These are phyloP conservation scores for Endotrypanum monterogeii DNA, from an alignment of 208 protist genomes.

Conservation along the genomic window DNA sequence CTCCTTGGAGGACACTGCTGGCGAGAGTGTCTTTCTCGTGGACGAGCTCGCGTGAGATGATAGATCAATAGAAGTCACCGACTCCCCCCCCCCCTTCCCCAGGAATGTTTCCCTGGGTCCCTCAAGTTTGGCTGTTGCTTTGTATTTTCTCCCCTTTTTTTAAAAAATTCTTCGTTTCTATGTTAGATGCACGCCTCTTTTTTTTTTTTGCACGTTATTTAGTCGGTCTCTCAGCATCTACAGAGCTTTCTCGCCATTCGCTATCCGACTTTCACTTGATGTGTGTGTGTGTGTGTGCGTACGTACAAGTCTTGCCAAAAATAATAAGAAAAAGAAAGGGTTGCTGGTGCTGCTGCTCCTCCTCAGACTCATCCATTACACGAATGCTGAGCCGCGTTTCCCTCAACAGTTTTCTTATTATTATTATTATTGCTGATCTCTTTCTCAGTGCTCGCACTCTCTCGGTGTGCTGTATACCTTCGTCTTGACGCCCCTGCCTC, in stretches of 20 bases:
- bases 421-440: no score
- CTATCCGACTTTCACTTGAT: neutral
- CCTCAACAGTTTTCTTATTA: no score
- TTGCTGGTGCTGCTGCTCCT: no score
- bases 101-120: neutral
- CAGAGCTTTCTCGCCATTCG: neutral
- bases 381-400: no score
- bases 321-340: neutral
- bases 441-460: neutral
- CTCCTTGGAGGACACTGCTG: conserved; percentile 65
- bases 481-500: neutral
- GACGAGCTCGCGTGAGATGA: conserved; percentile 48
- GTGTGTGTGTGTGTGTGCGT: neutral
- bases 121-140: neutral
- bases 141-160: conserved; percentile 5
- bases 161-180: neutral
- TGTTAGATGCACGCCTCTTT: conserved; percentile 3
- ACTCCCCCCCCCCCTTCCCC: neutral
- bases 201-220: neutral
- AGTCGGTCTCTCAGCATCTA: neutral
- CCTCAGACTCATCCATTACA: neutral
- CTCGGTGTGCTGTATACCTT: neutral
- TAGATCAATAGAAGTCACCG: neutral
- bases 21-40: conserved; percentile 83
- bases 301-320: neutral